Conservation (phyloP, 495 filamentous ascomycete genomes). For the Penicillium crystallinum region DNA sequence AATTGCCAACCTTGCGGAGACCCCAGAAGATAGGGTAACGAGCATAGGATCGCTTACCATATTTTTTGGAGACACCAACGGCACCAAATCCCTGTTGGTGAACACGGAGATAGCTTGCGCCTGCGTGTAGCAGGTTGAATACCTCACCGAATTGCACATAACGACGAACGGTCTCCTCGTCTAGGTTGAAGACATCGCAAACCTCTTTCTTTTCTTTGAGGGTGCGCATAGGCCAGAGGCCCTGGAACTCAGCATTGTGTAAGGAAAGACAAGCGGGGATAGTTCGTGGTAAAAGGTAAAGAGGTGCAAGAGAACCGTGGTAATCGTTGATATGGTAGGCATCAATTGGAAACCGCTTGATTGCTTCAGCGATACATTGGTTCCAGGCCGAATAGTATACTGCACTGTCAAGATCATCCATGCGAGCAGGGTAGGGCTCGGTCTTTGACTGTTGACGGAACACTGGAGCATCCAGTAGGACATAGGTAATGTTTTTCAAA, state of each 20-base stretch:
- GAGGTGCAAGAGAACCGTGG: slow-evolving; percentile 66
- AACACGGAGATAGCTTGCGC: slow-evolving; percentile 65
- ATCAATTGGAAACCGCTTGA: slow-evolving; percentile 59
- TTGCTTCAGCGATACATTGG: slow-evolving; percentile 59
- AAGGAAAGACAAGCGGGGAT: slow-evolving; percentile 45
- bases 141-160: slow-evolving; percentile 61
- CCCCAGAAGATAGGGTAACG: slow-evolving; percentile 78
- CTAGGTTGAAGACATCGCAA: slow-evolving; percentile 62
- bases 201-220: slow-evolving; percentile 63
- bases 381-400: slow-evolving; percentile 74
- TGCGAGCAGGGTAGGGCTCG: slow-evolving; percentile 65
- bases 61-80: slow-evolving; percentile 69
- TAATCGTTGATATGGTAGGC: slow-evolving; percentile 81
- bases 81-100: slow-evolving; percentile 72
- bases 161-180: slow-evolving; percentile 33
- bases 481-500: slow-evolving; percentile 65
- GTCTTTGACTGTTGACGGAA: slow-evolving; percentile 66
- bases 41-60: slow-evolving; percentile 68
- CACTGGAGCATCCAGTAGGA: slow-evolving; percentile 63
- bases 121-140: slow-evolving; percentile 69
- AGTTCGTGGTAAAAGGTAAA: slow-evolving; percentile 62
- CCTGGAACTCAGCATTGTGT: slow-evolving; percentile 71
- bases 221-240: slow-evolving; percentile 70
- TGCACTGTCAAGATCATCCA: slow-evolving; percentile 68
- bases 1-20: slow-evolving; percentile 61